phyloP scores from a whole-genome alignment of 768 basidiomycete genomes.

The Sarcodon aspratus region DNA sequence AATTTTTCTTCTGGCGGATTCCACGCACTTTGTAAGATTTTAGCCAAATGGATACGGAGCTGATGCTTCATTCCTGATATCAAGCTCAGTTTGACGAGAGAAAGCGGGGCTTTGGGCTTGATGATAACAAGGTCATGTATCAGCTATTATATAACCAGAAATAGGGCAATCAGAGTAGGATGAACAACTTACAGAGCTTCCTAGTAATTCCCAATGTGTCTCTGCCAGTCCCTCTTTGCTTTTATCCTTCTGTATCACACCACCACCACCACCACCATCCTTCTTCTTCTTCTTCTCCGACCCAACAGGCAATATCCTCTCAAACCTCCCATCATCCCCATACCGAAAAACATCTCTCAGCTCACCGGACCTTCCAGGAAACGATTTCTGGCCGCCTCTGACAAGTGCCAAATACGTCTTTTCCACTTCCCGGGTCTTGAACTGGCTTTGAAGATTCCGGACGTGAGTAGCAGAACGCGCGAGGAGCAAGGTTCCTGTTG shows the following conservation, averaged over 20 bases:
- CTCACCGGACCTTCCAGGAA: slow-evolving; percentile 20
- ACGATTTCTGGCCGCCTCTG: slow-evolving; percentile 36
- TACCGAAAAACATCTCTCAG: slow-evolving; percentile 31
- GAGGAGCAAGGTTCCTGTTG: slow-evolving; percentile 53
- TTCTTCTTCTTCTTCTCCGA: slow-evolving; percentile 1
- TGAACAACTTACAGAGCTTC: slow-evolving; percentile 37
- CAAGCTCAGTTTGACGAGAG: slow-evolving; percentile 43
- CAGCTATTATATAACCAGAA: neutral
- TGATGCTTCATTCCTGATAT: slow-evolving; percentile 59
- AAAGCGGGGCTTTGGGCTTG: slow-evolving; percentile 33
- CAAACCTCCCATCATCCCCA: slow-evolving; percentile 33
- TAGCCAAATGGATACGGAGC: slow-evolving; percentile 52
- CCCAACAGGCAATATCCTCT: slow-evolving; percentile 11
- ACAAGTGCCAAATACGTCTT: slow-evolving; percentile 62
- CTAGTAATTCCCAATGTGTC: slow-evolving; percentile 50
- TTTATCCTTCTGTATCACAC: slow-evolving; percentile 12
- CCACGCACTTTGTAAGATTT: slow-evolving; percentile 32
- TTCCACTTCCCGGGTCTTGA: slow-evolving; percentile 30
- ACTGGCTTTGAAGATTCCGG: slow-evolving; percentile 43
- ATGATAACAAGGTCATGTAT: neutral
- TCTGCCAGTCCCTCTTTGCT: slow-evolving; percentile 12
- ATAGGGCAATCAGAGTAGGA: too few species aligned
- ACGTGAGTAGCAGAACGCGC: slow-evolving; percentile 33
- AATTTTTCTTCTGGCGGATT: neutral
- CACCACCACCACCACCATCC: slow-evolving; percentile 11